phyloP scores from a whole-genome alignment of 139 green algal species.

The Cymbomonas tetramitiformis region DNA sequence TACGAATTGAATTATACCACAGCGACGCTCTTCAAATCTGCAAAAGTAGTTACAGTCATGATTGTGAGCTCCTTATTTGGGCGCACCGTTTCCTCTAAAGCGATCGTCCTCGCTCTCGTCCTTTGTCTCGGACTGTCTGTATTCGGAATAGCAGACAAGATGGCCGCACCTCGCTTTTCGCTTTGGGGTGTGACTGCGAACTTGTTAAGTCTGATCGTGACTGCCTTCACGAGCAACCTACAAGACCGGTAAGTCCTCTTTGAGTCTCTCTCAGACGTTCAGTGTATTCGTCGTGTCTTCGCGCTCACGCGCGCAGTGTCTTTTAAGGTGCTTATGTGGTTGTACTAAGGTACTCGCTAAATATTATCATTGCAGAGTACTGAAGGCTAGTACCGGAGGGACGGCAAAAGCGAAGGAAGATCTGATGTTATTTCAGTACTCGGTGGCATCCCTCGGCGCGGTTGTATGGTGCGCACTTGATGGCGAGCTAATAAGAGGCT shows the following conservation, averaged over 20 bases:
- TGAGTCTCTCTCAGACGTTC: neutral
- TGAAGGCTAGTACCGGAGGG: neutral
- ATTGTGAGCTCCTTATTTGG: neutral
- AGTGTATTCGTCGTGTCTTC: neutral
- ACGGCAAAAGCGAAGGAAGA: neutral
- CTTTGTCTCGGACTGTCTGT: neutral
- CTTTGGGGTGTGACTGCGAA: neutral
- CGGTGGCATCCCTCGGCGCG: neutral
- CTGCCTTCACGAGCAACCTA: neutral
- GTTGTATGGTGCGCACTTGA: neutral
- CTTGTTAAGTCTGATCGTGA: neutral
- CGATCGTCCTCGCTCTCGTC: neutral
- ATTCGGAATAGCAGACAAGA: neutral
- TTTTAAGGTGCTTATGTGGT: too few species aligned
- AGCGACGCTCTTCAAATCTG: neutral
- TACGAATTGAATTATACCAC: neutral
- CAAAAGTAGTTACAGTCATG: neutral
- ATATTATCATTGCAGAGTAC: too few species aligned
- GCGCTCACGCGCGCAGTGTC: neutral
- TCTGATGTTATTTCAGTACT: neutral
- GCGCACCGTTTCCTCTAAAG: neutral
- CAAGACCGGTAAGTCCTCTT: neutral
- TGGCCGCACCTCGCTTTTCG: neutral
- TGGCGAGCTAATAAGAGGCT: neutral
- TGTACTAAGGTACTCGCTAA: too few species aligned